Evolutionary conservation across 1,139 yeast species (phyloP).

Genomic region (Kurtzmaniella natalensis): DNA sequence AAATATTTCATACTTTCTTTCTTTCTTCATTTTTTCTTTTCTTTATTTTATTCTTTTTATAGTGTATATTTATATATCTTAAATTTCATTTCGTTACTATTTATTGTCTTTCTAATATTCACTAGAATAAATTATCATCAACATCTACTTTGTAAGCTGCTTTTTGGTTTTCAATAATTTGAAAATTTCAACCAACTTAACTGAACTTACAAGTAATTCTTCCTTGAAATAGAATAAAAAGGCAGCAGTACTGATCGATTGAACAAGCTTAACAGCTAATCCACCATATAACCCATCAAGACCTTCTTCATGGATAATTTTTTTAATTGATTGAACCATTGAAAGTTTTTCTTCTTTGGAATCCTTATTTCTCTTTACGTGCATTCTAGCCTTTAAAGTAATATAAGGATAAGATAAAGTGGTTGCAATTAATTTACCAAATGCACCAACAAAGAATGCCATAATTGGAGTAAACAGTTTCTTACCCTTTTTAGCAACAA

Average conservation of each 20-base stretch:
- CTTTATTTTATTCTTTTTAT: neutral
- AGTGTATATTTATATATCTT: neutral
- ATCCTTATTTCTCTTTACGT: constrained; percentile 46
- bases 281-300: constrained; percentile 78
- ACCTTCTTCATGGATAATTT: constrained; percentile 67
- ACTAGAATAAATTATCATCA: too few relatives aligned
- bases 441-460: constrained; percentile 84
- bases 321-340: constrained; percentile 40
- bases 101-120: too few relatives aligned
- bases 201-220: constrained; percentile 58
- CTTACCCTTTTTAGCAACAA: constrained; percentile 51
- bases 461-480: constrained; percentile 52
- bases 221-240: constrained; percentile 89
- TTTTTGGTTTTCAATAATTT: constrained; percentile 25
- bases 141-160: too few relatives aligned
- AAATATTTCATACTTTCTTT: neutral
- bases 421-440: constrained; percentile 86
- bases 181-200: constrained; percentile 38
- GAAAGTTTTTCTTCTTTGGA: constrained; percentile 24
- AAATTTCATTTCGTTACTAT: constrained; percentile 1
- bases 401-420: constrained; percentile 86
- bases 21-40: too few relatives aligned
- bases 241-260: constrained; percentile 85
- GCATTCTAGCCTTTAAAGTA: constrained; percentile 86
- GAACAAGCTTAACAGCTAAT: constrained; percentile 70